Conservation (phyloP, 176 grass and related monocot species). For the Oryza rufipogon region DNA sequence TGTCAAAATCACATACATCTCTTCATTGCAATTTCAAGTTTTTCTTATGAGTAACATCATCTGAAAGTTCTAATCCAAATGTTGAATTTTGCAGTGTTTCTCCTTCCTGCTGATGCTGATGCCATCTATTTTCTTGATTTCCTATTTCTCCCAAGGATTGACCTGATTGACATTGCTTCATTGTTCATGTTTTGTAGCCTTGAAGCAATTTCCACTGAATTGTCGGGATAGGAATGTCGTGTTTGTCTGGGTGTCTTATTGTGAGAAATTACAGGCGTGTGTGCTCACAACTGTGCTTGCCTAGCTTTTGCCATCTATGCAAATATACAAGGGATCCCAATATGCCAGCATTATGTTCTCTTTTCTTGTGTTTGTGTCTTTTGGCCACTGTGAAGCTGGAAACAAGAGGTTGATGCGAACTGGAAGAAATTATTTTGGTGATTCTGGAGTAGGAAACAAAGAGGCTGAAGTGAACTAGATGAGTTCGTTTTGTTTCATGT, state of each 20-base stretch:
- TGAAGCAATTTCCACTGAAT: conserved; percentile 31
- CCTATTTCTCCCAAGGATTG: conserved; percentile 52
- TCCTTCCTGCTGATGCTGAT: conserved; percentile 2
- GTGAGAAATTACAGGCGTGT: conserved; percentile 14
- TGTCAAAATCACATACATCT: neutral
- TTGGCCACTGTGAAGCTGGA: neutral
- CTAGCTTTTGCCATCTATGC: neutral
- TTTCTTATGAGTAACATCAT: neutral
- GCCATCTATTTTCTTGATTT: conserved; percentile 6
- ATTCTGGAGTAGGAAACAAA: neutral
- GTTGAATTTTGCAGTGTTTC: conserved; percentile 32
- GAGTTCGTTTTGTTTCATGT: neutral
- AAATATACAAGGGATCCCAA: neutral
- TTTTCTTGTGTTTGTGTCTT: neutral
- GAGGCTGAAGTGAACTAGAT: neutral
- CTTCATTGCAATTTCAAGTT: neutral
- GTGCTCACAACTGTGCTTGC: conserved; percentile 20
- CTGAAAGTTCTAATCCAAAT: conserved; percentile 17
- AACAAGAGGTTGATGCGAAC: neutral
- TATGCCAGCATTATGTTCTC: neutral
- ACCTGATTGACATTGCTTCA: conserved; percentile 21
- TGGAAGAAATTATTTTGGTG: neutral
- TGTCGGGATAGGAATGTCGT: neutral
- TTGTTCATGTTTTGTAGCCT: conserved; percentile 24
- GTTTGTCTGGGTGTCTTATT: conserved; percentile 15